These are phyloP conservation scores for Ceratocystis harringtonii DNA, from an alignment of 2,329 filamentous ascomycete genomes.

Conservation along the genomic window DNA sequence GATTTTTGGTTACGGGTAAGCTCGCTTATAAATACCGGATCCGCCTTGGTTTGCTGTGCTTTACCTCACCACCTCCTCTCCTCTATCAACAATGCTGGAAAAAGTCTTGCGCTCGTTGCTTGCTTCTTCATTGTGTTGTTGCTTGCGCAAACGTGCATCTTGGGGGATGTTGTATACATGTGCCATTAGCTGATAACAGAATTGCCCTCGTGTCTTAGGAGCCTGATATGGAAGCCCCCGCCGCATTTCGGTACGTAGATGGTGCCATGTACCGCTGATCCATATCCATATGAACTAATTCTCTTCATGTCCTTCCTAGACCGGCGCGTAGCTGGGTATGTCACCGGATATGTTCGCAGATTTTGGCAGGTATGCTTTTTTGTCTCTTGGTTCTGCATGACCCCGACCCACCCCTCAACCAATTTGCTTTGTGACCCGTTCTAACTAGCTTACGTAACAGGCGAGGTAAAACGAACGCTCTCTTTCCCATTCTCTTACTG, in stretches of 20 bases:
- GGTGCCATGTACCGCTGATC: neutral
- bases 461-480: neutral
- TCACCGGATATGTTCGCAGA: constrained; percentile 80
- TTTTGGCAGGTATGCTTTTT: constrained; percentile 87
- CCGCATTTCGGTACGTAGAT: constrained; percentile 79
- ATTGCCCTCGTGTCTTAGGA: constrained; percentile 32
- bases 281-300: too few relatives aligned
- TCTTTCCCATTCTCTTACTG: neutral
- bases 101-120: too few relatives aligned
- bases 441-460: constrained; percentile 2
- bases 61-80: neutral
- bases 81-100: neutral
- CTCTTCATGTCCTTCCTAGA: constrained; percentile 37
- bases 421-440: neutral
- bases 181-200: too few relatives aligned
- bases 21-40: neutral
- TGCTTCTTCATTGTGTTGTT: too few relatives aligned
- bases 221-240: constrained; percentile 95
- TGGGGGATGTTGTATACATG: too few relatives aligned
- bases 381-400: neutral
- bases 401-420: neutral
- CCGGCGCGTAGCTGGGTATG: constrained; percentile 71
- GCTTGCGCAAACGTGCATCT: too few relatives aligned
- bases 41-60: neutral
- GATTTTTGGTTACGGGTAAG: constrained; percentile 93